A percentile compares a stretch with the other conserved stretches of the same genome.
These are phyloP conservation scores for Xylaria telfairii DNA, from an alignment of 495 filamentous ascomycete species.

Conservation along the genomic window DNA sequence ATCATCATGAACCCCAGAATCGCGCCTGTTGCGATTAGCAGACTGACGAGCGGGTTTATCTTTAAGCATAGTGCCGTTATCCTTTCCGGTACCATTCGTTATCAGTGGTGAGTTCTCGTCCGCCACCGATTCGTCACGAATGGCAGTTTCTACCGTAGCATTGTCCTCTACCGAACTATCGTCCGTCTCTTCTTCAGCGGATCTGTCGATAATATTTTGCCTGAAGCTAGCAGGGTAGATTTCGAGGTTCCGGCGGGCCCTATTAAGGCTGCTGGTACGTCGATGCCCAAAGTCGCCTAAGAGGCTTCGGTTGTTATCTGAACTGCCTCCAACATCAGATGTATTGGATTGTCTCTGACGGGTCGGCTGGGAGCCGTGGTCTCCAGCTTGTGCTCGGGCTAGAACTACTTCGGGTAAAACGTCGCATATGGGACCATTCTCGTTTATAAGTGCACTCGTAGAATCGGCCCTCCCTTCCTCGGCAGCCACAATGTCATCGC, in stretches of 20 bases:
- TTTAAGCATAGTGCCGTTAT: slow-evolving; percentile 30
- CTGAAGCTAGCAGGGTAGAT: slow-evolving; percentile 90
- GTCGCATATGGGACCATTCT: slow-evolving; percentile 45
- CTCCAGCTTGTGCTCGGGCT: slow-evolving; percentile 37
- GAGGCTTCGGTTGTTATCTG: slow-evolving; percentile 41
- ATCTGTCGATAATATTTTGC: slow-evolving; percentile 82
- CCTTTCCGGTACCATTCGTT: slow-evolving; percentile 32
- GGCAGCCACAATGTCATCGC: slow-evolving; percentile 33
- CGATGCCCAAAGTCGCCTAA: slow-evolving; percentile 51
- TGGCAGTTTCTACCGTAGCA: slow-evolving; percentile 57
- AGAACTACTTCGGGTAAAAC: slow-evolving; percentile 53
- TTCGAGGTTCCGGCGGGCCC: slow-evolving; percentile 68
- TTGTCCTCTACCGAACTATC: slow-evolving; percentile 59
- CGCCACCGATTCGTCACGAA: slow-evolving; percentile 54
- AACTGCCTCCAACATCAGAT: slow-evolving; percentile 25
- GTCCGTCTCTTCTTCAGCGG: slow-evolving; percentile 54
- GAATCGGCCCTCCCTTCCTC: slow-evolving; percentile 35
- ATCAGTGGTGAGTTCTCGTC: slow-evolving; percentile 55
- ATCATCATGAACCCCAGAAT: slow-evolving; percentile 57
- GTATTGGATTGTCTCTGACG: slow-evolving; percentile 45
- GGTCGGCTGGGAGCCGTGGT: slow-evolving; percentile 33
- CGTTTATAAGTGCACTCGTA: slow-evolving; percentile 30
- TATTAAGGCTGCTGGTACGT: slow-evolving; percentile 58
- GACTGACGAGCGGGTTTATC: slow-evolving; percentile 33
- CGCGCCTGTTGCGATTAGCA: slow-evolving; percentile 38